phyloP scores from a whole-genome alignment of 768 basidiomycete species.

The Cubamyces lactineus region DNA sequence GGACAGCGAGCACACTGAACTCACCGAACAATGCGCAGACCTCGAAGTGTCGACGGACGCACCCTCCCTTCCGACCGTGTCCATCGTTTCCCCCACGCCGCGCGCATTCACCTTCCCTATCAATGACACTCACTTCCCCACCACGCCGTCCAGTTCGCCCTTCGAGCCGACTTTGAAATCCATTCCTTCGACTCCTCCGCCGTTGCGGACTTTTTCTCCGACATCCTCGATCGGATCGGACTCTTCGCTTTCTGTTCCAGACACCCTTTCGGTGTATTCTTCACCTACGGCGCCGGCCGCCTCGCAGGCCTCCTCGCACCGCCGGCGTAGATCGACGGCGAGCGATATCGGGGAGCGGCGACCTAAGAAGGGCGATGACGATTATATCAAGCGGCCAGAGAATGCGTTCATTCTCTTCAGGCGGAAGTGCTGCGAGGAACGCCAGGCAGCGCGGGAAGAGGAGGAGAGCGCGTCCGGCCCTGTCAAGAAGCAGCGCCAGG shows the following conservation, averaged over 20 bases:
- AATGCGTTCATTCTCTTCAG: conserved; percentile 88
- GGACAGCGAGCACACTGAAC: not conserved
- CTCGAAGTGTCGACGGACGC: conserved; percentile 78
- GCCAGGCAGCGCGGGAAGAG: conserved; percentile 58
- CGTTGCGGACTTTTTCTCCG: conserved; percentile 44
- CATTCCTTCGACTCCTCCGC: conserved; percentile 47
- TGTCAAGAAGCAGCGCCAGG: conserved; percentile 74
- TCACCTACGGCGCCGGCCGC: conserved; percentile 32
- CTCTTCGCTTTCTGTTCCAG: conserved; percentile 33
- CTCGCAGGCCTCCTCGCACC: conserved; percentile 38
- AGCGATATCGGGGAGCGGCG: conserved; percentile 40
- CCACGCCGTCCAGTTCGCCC: conserved; percentile 68
- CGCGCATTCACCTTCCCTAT: conserved; percentile 68
- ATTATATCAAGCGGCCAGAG: conserved; percentile 83
- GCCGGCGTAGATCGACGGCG: conserved; percentile 40
- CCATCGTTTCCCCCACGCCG: conserved; percentile 67
- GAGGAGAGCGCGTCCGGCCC: conserved; percentile 40
- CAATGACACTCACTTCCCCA: conserved; percentile 52
- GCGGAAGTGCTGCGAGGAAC: conserved; percentile 75
- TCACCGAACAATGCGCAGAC: conserved; percentile 42
- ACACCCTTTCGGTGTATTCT: conserved; percentile 12
- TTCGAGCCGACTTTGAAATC: conserved; percentile 70
- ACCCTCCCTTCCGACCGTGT: conserved; percentile 53
- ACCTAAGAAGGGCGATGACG: conserved; percentile 72
- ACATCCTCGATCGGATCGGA: conserved; percentile 46